Evolutionary conservation across 192 early-diverging fungal species (phyloP).

Genomic region (Tieghemiomyces parasiticus): DNA sequence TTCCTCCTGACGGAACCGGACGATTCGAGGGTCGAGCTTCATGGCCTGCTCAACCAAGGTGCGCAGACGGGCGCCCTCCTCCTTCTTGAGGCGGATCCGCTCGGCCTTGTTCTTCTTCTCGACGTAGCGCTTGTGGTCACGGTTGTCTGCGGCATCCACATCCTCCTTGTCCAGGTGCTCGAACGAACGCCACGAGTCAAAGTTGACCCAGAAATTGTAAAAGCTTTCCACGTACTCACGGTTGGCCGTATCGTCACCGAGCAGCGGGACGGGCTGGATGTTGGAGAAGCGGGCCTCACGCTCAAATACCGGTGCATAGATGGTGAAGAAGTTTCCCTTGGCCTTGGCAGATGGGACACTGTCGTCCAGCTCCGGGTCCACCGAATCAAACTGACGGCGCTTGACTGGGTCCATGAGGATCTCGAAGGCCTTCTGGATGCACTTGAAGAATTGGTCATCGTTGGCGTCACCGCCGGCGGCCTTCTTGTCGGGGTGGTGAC

Average conservation of each 20-base stretch:
- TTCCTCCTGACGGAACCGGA: slow-evolving; percentile 76
- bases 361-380: slow-evolving; percentile 73
- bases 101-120: slow-evolving; percentile 93
- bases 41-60: slow-evolving; percentile 75
- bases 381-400: slow-evolving; percentile 91
- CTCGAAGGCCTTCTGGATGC: slow-evolving; percentile 91
- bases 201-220: slow-evolving; percentile 71
- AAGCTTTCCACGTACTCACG: slow-evolving; percentile 63
- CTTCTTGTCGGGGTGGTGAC: slow-evolving; percentile 99
- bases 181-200: slow-evolving; percentile 97
- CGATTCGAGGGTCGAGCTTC: slow-evolving; percentile 79
- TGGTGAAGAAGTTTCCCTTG: slow-evolving; percentile 72
- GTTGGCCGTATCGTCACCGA: slow-evolving; percentile 50
- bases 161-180: slow-evolving; percentile 98
- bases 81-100: slow-evolving; percentile 88
- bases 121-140: slow-evolving; percentile 92
- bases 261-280: slow-evolving; percentile 60
- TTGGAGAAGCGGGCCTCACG: slow-evolving; percentile 91
- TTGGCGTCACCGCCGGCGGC: slow-evolving; percentile 49
- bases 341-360: slow-evolving; percentile 54
- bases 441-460: slow-evolving; percentile 99
- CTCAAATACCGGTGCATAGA: slow-evolving; percentile 61
- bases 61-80: slow-evolving; percentile 82
- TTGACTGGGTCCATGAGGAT: slow-evolving; percentile 77
- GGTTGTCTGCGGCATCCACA: slow-evolving; percentile 69